Evolutionary conservation across 2,329 filamentous ascomycete genomes (phyloP).

Genomic region (Aureobasidium sp.): DNA sequence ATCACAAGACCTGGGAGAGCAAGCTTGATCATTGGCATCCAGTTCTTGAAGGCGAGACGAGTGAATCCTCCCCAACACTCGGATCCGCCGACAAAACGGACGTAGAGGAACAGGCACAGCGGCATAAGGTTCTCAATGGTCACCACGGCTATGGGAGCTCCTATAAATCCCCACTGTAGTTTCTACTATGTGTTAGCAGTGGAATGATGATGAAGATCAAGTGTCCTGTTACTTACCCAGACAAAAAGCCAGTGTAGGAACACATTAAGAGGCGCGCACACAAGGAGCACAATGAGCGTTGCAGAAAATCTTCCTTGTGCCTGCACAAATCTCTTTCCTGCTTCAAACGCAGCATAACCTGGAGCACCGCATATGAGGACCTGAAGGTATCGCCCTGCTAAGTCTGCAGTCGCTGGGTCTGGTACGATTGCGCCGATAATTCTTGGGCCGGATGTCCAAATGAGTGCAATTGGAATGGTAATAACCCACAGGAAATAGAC

Average conservation of each 20-base stretch:
- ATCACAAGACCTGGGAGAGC: constrained; percentile 84
- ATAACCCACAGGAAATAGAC: constrained; percentile 65
- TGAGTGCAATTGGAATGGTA: constrained; percentile 62
- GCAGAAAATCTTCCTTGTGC: constrained; percentile 80
- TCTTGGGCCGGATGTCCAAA: constrained; percentile 62
- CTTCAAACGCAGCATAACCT: constrained; percentile 68
- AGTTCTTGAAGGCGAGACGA: constrained; percentile 60
- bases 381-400: constrained; percentile 67
- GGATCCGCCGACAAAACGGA: constrained; percentile 59
- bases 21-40: constrained; percentile 76
- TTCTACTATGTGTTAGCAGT: constrained; percentile 20
- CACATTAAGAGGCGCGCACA: constrained; percentile 74
- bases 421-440: constrained; percentile 61
- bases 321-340: constrained; percentile 76
- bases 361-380: constrained; percentile 63
- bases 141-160: constrained; percentile 68
- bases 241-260: constrained; percentile 74
- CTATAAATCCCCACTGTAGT: constrained; percentile 62
- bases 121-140: constrained; percentile 69
- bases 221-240: constrained; percentile 47
- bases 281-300: constrained; percentile 70
- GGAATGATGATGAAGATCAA: background rate
- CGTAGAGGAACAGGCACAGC: constrained; percentile 62
- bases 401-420: constrained; percentile 58
- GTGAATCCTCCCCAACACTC: constrained; percentile 76